phyloP scores from a whole-genome alignment of 78 protist genomes.

The Dictyostelium firmibasis region DNA sequence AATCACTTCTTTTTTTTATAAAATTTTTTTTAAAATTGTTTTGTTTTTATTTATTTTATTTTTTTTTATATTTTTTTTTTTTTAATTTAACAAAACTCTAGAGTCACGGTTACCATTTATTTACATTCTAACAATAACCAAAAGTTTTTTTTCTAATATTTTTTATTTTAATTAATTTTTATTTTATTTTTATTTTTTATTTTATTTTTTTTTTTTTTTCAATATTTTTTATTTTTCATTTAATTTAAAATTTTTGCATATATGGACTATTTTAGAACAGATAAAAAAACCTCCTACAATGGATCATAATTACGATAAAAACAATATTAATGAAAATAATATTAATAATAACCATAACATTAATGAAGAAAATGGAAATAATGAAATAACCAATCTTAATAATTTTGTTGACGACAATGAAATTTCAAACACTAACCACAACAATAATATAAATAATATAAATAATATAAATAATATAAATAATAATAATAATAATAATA shows the following conservation, averaged over 20 bases:
- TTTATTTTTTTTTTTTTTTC: too few relatives aligned
- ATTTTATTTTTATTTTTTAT: neutral
- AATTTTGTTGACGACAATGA: too few relatives aligned
- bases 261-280: neutral
- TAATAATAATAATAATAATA: neutral
- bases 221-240: neutral
- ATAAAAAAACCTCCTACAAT: constrained; percentile 10
- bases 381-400: too few relatives aligned
- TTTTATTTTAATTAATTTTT: too few relatives aligned
- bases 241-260: neutral
- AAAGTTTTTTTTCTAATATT: neutral
- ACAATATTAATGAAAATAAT: too few relatives aligned
- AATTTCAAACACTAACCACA: too few relatives aligned
- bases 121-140: neutral
- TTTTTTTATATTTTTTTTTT: too few relatives aligned
- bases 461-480: neutral
- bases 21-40: neutral
- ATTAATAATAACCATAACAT: too few relatives aligned
- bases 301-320: neutral
- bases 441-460: too few relatives aligned
- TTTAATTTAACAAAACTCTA: neutral
- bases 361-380: too few relatives aligned
- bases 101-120: neutral
- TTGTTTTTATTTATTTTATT: neutral
- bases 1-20: too few relatives aligned